Evolutionary conservation across 2,329 filamentous ascomycete genomes (phyloP).

Genomic region (Talaromyces sp.): DNA sequence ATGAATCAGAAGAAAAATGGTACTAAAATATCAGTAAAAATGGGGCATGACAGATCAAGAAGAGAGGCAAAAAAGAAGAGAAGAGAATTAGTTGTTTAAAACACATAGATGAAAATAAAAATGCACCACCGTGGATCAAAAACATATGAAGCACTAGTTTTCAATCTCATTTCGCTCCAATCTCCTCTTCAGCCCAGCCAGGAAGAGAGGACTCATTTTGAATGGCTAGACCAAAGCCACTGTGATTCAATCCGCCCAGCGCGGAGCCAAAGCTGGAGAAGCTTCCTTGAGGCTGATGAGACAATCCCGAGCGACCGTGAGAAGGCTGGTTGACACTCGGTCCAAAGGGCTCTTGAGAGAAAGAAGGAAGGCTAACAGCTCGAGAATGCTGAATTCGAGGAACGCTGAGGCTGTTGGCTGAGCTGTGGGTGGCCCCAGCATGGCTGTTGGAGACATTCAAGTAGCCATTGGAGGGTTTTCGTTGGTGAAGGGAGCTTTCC

Average conservation of each 20-base stretch:
- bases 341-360: constrained; percentile 58
- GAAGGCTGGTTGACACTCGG: constrained; percentile 36
- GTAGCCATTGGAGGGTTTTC: constrained; percentile 66
- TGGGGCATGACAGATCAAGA: constrained; percentile 19
- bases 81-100: constrained; percentile 17
- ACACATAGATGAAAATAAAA: constrained; percentile 16
- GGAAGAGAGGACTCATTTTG: constrained; percentile 56
- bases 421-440: constrained; percentile 71
- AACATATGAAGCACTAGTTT: background rate
- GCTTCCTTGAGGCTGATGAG: constrained; percentile 48
- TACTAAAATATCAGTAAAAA: constrained; percentile 22
- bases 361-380: constrained; percentile 81
- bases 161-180: constrained; percentile 50
- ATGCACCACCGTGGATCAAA: constrained; percentile 8
- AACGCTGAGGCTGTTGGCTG: constrained; percentile 48
- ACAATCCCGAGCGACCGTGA: constrained; percentile 34
- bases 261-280: constrained; percentile 59
- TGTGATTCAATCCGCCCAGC: constrained; percentile 56
- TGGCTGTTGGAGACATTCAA: constrained; percentile 50
- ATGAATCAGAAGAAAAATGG: constrained; percentile 23
- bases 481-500: constrained; percentile 45
- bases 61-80: constrained; percentile 16
- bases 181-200: constrained; percentile 64
- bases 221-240: constrained; percentile 58
- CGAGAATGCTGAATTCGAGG: constrained; percentile 65